Percentiles rank a stretch among this genome's conserved stretches.
phyloP scores from a whole-genome alignment of 495 filamentous ascomycete genomes.

The Tuber aestivum region DNA sequence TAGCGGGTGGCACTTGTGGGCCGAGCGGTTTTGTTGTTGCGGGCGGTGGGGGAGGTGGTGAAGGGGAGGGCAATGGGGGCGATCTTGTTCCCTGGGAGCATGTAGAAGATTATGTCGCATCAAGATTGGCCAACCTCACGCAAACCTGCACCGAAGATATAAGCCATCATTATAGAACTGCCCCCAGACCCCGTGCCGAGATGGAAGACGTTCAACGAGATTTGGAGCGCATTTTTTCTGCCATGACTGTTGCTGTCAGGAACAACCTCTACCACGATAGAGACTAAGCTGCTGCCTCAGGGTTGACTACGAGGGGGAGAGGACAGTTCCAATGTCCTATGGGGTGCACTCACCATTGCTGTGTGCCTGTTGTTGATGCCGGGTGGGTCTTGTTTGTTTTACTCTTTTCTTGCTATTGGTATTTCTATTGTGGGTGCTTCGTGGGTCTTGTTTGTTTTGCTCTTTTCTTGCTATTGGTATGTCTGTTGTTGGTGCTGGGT shows the following conservation, averaged over 20 bases:
- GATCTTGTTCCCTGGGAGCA: background rate
- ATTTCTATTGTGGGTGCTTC: no score
- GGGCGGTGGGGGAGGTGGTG: no score
- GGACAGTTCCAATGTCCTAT: background rate
- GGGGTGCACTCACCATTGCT: background rate
- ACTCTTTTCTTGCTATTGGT: background rate
- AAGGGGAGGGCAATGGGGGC: no score
- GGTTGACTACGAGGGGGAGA: no score
- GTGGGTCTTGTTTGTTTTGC: no score
- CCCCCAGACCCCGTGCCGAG: background rate
- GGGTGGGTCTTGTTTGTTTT: background rate
- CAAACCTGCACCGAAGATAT: background rate
- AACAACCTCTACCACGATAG: background rate
- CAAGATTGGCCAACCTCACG: background rate
- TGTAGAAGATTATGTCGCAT: background rate
- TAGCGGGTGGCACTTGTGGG: background rate
- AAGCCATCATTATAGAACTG: background rate
- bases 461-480: no score
- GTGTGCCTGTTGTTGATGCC: background rate
- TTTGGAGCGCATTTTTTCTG: background rate
- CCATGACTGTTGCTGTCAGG: background rate
- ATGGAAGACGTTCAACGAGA: background rate
- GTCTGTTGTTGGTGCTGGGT: no score
- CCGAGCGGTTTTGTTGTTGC: background rate
- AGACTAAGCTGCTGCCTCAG: background rate